Conservation (phyloP, 192 early-diverging fungal species). For the Entomortierella beljakovae region DNA sequence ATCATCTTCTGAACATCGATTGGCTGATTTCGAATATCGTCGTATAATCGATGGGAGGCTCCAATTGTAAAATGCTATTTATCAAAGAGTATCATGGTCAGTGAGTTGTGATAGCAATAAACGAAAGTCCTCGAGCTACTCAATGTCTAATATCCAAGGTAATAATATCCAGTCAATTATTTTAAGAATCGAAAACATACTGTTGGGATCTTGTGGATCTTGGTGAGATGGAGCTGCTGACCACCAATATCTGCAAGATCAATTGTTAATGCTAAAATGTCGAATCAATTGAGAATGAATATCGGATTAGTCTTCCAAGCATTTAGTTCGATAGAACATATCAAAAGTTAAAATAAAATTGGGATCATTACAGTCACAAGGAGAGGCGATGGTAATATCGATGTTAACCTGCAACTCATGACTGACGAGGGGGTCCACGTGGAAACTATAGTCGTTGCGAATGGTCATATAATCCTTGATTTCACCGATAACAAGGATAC, state of each 20-base stretch:
- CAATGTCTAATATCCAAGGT: background rate
- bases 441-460: slow-evolving; percentile 80
- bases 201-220: slow-evolving; percentile 62
- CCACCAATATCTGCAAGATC: slow-evolving; percentile 79
- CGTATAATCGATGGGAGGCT: background rate
- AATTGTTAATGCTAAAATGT: slow-evolving; percentile 63
- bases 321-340: no score
- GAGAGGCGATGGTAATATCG: slow-evolving; percentile 90
- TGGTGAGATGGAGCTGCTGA: slow-evolving; percentile 65
- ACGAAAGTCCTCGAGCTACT: no score
- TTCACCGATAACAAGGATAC: slow-evolving; percentile 77
- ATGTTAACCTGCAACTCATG: slow-evolving; percentile 84
- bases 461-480: slow-evolving; percentile 72
- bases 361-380: slow-evolving; percentile 66
- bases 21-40: slow-evolving; percentile 14
- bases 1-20: slow-evolving; percentile 42
- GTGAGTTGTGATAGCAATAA: no score
- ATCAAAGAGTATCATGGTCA: background rate
- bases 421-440: slow-evolving; percentile 77
- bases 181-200: slow-evolving; percentile 43
- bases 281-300: background rate
- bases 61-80: slow-evolving; percentile 34
- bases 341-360: background rate
- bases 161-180: background rate
- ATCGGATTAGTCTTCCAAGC: background rate